phyloP scores from a whole-genome alignment of 768 basidiomycete species.

The Leccinellum rugosiceps region DNA sequence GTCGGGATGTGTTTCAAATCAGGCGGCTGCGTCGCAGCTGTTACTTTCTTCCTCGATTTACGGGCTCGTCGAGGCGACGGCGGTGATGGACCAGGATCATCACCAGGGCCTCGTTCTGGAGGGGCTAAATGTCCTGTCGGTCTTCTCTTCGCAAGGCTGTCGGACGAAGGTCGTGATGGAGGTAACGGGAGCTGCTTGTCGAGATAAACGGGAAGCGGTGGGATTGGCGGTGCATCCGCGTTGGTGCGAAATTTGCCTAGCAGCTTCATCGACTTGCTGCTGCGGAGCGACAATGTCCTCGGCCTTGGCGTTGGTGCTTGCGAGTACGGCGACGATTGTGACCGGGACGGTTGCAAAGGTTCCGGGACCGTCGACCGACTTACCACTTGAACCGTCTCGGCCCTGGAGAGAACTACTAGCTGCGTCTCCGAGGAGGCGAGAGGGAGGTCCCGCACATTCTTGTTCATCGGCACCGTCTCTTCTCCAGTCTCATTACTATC shows the following conservation, averaged over 20 bases:
- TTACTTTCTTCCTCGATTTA: constrained; percentile 43
- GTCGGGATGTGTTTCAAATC: constrained; percentile 75
- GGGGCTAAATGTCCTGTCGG: constrained; percentile 13
- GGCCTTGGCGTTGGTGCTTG: constrained; percentile 5
- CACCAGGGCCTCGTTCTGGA: background rate
- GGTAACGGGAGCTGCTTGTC: constrained; percentile 45
- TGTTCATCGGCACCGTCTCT: constrained; percentile 3
- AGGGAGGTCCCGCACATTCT: constrained; percentile 5
- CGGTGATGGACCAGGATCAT: constrained; percentile 2
- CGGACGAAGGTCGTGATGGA: constrained; percentile 17
- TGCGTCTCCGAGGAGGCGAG: background rate
- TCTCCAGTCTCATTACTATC: constrained; percentile 14
- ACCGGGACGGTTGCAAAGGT: background rate
- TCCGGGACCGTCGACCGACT: background rate
- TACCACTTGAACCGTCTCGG: background rate
- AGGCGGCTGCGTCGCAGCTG: constrained; percentile 60
- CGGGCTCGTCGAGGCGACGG: constrained; percentile 11
- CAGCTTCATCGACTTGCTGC: constrained; percentile 44
- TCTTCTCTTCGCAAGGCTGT: constrained; percentile 13
- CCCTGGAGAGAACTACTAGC: background rate
- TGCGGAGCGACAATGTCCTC: constrained; percentile 46
- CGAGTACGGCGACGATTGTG: constrained; percentile 6
- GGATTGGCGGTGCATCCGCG: constrained; percentile 42
- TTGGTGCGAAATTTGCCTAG: constrained; percentile 17
- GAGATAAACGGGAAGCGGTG: constrained; percentile 31